These are phyloP conservation scores for Penstemon barbatus DNA, from an alignment of 257 asterid species.

Conservation along the genomic window DNA sequence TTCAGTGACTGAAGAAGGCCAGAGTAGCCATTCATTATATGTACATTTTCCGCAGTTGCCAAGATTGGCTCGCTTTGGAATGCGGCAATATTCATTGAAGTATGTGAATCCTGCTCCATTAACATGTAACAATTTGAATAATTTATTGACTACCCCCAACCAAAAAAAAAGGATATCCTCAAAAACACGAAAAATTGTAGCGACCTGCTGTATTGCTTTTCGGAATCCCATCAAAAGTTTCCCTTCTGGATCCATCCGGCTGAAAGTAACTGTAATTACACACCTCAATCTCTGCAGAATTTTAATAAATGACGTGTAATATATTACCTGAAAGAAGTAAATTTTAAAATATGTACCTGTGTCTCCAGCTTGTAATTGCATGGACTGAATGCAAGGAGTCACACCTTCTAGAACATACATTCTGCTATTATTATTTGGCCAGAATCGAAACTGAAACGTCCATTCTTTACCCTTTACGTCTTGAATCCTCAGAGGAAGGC, in stretches of 20 bases:
- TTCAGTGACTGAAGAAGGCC: constrained; percentile 69
- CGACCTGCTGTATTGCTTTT: constrained; percentile 77
- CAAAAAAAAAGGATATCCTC: neutral
- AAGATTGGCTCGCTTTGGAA: constrained; percentile 64
- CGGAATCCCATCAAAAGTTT: constrained; percentile 96
- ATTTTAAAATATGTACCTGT: constrained; percentile 53
- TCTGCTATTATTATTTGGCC: constrained; percentile 98
- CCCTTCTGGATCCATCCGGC: constrained; percentile 98
- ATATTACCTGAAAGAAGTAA: neutral
- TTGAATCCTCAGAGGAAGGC: constrained; percentile 97
- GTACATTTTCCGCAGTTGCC: constrained; percentile 61
- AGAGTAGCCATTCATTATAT: constrained; percentile 58
- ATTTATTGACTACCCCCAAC: neutral
- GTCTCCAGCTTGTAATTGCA: constrained; percentile 98
- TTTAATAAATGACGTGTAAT: neutral
- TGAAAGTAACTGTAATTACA: constrained; percentile 77
- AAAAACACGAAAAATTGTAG: constrained; percentile 13
- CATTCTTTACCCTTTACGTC: constrained; percentile 97
- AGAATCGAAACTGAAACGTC: constrained; percentile 93
- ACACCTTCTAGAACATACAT: constrained; percentile 98
- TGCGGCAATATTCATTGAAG: constrained; percentile 44
- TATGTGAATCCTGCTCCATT: constrained; percentile 59
- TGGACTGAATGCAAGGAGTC: constrained; percentile 95
- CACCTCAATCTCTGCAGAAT: constrained; percentile 1
- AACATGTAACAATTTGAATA: constrained; percentile 16